A percentile compares a stretch with the other conserved stretches of the same genome.
These are phyloP conservation scores for Naegleria gruberi DNA, from an alignment of 208 protist genomes.

Conservation along the genomic window DNA sequence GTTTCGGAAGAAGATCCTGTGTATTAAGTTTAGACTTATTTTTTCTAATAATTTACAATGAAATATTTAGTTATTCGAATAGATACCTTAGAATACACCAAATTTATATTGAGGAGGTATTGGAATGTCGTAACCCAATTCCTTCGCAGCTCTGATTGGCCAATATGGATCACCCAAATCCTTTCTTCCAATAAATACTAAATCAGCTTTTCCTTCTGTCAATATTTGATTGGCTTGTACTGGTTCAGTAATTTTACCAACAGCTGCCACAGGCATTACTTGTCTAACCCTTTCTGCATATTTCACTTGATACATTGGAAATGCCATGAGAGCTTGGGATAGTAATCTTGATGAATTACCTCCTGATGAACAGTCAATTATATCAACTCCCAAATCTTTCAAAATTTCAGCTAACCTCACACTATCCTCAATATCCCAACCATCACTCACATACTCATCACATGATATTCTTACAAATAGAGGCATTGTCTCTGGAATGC, in stretches of 20 bases:
- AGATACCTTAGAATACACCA: no score
- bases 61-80: no score
- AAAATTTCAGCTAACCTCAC: slow-evolving; percentile 31
- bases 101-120: slow-evolving; percentile 36
- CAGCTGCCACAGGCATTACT: slow-evolving; percentile 20
- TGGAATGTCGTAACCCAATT: slow-evolving; percentile 33
- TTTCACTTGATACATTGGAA: slow-evolving; percentile 26
- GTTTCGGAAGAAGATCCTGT: no score
- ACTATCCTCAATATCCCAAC: slow-evolving; percentile 34
- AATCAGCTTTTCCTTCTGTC: slow-evolving; percentile 28
- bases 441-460: slow-evolving; percentile 30
- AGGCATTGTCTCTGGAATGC: slow-evolving; percentile 29
- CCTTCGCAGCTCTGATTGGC: slow-evolving; percentile 29
- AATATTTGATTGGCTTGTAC: slow-evolving; percentile 30
- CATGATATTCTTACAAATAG: slow-evolving; percentile 28
- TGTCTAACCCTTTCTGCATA: slow-evolving; percentile 32
- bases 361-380: slow-evolving; percentile 37
- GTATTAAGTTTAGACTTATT: no score
- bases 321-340: no score
- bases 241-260: slow-evolving; percentile 35
- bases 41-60: no score
- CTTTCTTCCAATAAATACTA: slow-evolving; percentile 30
- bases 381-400: slow-evolving; percentile 33
- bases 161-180: slow-evolving; percentile 40
- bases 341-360: no score